These are phyloP conservation scores for Picocystis salinarum DNA, from an alignment of 139 green algal genomes.

Conservation along the genomic window DNA sequence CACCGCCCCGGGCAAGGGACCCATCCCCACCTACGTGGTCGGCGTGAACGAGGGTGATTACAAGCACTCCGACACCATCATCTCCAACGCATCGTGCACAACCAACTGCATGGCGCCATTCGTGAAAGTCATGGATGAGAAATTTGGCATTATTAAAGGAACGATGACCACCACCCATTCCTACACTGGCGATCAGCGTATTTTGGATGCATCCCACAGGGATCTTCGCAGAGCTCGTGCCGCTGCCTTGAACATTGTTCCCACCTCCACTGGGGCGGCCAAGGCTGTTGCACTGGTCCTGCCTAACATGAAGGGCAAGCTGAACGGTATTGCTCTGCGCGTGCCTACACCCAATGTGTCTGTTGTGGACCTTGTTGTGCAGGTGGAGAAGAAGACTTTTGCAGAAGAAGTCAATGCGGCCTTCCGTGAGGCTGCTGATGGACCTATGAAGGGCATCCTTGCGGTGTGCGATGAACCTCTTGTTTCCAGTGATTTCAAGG, in stretches of 20 bases:
- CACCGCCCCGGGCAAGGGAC: conserved; percentile 95
- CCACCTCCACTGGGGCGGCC: conserved; percentile 93
- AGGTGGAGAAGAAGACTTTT: conserved; percentile 96
- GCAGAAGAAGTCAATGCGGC: conserved; percentile 97
- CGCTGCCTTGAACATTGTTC: conserved; percentile 95
- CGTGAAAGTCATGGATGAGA: conserved; percentile 95
- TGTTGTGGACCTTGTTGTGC: conserved; percentile 89
- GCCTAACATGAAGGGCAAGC: conserved; percentile 80
- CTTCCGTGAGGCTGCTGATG: conserved; percentile 71
- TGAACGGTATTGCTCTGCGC: conserved; percentile 87
- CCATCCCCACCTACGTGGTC: conserved; percentile 96
- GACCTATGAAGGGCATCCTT: conserved; percentile 75
- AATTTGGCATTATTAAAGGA: conserved; percentile 98
- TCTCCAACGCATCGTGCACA: conserved; percentile 98
- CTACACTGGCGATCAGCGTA: conserved; percentile 97
- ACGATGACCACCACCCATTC: conserved; percentile 99
- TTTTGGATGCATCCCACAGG: conserved; percentile 94
- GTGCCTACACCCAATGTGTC: conserved; percentile 97
- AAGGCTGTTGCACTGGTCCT: conserved; percentile 95
- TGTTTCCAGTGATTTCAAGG: conserved; percentile 87
- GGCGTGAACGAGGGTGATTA: conserved; percentile 86
- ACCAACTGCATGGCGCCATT: conserved; percentile 99
- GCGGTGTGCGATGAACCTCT: conserved; percentile 77
- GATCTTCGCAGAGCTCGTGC: conserved; percentile 90
- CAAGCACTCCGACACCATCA: conserved; percentile 69